Evolutionary conservation across 257 asterid genomes (phyloP).

Genomic region (Datura wrightii): DNA sequence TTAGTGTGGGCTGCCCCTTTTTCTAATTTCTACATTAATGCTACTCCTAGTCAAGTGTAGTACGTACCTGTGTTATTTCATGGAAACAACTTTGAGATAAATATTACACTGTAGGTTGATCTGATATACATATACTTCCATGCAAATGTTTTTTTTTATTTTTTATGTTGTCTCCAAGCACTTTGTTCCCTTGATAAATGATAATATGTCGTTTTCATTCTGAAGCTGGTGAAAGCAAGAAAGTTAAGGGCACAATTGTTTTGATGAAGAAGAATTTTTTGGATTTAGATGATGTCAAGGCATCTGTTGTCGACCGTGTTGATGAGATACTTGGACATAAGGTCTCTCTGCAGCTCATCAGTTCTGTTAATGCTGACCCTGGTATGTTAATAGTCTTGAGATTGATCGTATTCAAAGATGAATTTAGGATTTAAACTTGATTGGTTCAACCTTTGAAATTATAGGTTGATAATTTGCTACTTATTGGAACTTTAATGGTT

Average conservation of each 20-base stretch:
- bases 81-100: background rate
- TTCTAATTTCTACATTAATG: background rate
- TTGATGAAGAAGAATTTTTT: conserved; percentile 62
- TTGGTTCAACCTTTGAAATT: too few relatives aligned
- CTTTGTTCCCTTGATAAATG: background rate
- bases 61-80: background rate
- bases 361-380: conserved; percentile 40
- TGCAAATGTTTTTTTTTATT: background rate
- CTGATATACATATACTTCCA: background rate
- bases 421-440: too few relatives aligned
- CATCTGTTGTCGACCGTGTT: conserved; percentile 49
- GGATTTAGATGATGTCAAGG: conserved; percentile 55
- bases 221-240: conserved; percentile 10
- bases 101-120: background rate
- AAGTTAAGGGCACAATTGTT: conserved; percentile 57
- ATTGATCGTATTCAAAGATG: background rate
- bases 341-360: conserved; percentile 57
- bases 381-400: conserved; percentile 14
- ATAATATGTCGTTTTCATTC: background rate
- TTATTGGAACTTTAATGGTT: too few relatives aligned
- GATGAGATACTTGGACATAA: conserved; percentile 53
- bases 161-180: background rate
- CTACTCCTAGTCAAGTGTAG: background rate
- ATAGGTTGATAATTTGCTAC: too few relatives aligned
- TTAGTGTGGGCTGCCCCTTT: too few relatives aligned